phyloP scores from a whole-genome alignment of 441 rosid genomes.

The Erodium texanum region DNA sequence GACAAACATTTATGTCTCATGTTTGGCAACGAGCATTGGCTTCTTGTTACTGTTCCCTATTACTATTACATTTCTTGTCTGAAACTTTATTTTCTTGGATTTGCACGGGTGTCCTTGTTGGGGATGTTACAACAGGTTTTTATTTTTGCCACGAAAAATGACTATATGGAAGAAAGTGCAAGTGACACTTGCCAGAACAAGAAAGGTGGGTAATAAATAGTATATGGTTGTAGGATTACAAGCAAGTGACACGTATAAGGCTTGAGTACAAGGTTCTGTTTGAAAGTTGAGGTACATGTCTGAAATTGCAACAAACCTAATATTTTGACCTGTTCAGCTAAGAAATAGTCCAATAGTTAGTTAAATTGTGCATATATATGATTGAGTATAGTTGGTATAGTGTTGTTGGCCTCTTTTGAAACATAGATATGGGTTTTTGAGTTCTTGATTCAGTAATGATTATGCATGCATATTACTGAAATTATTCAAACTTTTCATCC shows the following conservation, averaged over 20 bases:
- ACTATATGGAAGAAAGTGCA: not conserved
- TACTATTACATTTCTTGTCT: not conserved
- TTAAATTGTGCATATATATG: not conserved
- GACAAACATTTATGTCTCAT: not conserved
- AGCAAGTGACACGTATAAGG: not conserved
- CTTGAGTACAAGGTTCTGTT: not conserved
- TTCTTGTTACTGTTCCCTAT: not conserved
- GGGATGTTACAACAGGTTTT: not conserved
- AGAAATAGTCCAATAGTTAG: not conserved
- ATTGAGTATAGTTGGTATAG: not conserved
- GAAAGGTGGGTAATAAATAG: not conserved
- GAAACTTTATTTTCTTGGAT: not conserved
- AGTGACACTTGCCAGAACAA: conserved; percentile 2
- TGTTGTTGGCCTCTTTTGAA: conserved; percentile 1
- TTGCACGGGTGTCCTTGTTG: not conserved
- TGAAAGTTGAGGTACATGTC: not conserved
- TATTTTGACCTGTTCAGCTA: not conserved
- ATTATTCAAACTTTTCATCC: not conserved
- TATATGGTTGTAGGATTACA: not conserved
- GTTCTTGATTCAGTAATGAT: not conserved
- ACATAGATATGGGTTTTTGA: not conserved
- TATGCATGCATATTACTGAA: not conserved
- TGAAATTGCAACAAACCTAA: not conserved
- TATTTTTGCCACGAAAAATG: not conserved
- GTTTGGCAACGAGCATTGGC: not conserved